phyloP scores from a whole-genome alignment of 306 rosid genomes.

The Lathyrus aphaca region DNA sequence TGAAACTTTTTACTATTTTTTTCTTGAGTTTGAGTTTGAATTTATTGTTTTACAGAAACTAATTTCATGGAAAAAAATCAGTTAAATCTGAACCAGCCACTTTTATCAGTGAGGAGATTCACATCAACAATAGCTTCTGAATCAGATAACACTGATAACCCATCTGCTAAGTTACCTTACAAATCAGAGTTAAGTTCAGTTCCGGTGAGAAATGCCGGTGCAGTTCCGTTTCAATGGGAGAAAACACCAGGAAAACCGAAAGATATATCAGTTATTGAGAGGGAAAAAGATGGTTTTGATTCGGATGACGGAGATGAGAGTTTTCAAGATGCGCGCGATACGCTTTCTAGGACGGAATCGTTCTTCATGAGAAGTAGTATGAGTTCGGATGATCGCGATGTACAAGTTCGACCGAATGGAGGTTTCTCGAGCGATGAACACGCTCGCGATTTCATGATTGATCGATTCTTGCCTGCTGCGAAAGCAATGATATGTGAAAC shows the following conservation, averaged over 20 bases:
- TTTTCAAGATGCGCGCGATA: slow-evolving; percentile 66
- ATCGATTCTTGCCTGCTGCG: slow-evolving; percentile 87
- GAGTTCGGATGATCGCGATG: slow-evolving; percentile 60
- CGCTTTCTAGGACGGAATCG: slow-evolving; percentile 79
- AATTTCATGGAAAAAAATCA: slow-evolving; percentile 73
- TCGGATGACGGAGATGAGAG: slow-evolving; percentile 66
- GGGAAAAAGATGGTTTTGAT: slow-evolving; percentile 28
- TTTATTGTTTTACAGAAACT: slow-evolving; percentile 47
- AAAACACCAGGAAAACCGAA: slow-evolving; percentile 83
- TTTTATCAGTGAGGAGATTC: slow-evolving; percentile 85
- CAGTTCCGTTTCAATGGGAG: slow-evolving; percentile 89
- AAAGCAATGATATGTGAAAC: slow-evolving; percentile 77
- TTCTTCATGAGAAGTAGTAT: slow-evolving; percentile 70
- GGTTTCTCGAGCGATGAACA: slow-evolving; percentile 60
- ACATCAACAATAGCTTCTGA: slow-evolving; percentile 52
- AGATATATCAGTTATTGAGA: slow-evolving; percentile 34
- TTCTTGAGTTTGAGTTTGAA: slow-evolving; percentile 22
- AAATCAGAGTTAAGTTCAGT: slow-evolving; percentile 84
- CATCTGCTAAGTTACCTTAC: slow-evolving; percentile 53
- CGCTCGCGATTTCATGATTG: slow-evolving; percentile 77
- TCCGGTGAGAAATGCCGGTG: slow-evolving; percentile 76
- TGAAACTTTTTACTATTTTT: slow-evolving; percentile 16
- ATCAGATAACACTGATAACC: slow-evolving; percentile 48
- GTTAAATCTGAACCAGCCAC: slow-evolving; percentile 78
- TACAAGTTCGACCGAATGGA: slow-evolving; percentile 42